Base-by-base conservation (phyloP, 2,329 filamentous ascomycete species). In the Aciculosporium take region DNA sequence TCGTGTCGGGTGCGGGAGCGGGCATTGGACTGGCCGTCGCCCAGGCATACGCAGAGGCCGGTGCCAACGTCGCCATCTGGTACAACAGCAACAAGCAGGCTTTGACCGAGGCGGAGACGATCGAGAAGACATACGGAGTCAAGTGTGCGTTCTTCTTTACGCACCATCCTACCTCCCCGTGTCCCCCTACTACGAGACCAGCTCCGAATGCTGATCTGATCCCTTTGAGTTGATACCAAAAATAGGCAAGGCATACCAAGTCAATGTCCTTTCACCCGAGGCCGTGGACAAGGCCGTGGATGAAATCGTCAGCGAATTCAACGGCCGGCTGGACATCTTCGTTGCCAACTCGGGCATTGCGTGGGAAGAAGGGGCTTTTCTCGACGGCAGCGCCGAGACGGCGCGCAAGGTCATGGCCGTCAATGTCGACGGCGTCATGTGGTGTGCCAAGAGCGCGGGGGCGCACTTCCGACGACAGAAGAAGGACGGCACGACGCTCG, bases 321-420 rank as follows among this genome's bases (percentile, higher is more conserved):
- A 81, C 54, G 79, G 79, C 45, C 74, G 81, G 5, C 72, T 89
- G 7, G 84, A 88, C 52, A 68, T 86, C 49, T 86, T 89, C 52
- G 74, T 88, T 34, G 83, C 84, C 50, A 89, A 91, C 56, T 79
- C 79, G 12, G 83, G 83, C 39, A 78, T 87, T 40, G 71, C 78
- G 0, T 88, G 81, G 81, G 78, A 72, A 2, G 68, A 84, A 45
- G 79, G 80, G 0, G 57, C 76, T 7, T 76, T 81, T 55, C 66
- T 84, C 28, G 77, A 84, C 46, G 80, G 77, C 20, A 63, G 73
- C 5, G 55, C 79, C 15, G 70, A 76, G 15, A 72, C 76, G 51
- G 84, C 83, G 62, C 69, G 69, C 38, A 72, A 76, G 46, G 79
- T 89, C 30, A 68, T 86, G 49, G 64, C 68, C 36, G 80, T 81